Conservation (phyloP, 345 rosid genomes). For the Lumnitzera littorea region DNA sequence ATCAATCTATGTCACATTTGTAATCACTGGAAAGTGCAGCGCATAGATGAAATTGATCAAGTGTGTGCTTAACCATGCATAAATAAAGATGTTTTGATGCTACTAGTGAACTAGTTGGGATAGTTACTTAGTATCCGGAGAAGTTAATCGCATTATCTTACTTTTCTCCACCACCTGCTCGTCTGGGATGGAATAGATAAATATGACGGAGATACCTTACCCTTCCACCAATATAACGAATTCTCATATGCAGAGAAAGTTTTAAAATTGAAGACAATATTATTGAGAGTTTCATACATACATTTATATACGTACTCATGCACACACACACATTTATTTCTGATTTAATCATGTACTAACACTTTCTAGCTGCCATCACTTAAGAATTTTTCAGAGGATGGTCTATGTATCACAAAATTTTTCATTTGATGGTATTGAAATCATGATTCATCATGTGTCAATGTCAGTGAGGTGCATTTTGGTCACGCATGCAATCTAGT, state of each 20-base stretch:
- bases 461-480: too few species aligned
- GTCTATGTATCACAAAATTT: neutral
- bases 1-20: neutral
- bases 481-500: too few species aligned
- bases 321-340: too few species aligned
- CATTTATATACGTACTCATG: neutral
- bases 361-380: neutral
- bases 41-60: too few species aligned
- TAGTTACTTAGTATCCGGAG: too few species aligned
- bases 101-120: too few species aligned
- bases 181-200: too few species aligned
- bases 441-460: too few species aligned
- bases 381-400: neutral
- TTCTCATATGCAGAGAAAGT: neutral
- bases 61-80: neutral
- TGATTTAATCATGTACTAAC: neutral
- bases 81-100: neutral
- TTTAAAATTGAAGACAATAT: neutral
- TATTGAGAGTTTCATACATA: neutral
- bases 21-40: neutral
- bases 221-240: neutral
- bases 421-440: neutral
- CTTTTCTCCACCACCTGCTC: too few species aligned
- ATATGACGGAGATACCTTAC: too few species aligned
- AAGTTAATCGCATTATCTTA: too few species aligned